Percentiles rank a stretch among this genome's conserved stretches.
Conservation (phyloP, 352 stramenopile genomes). For the Phytophthora hibernalis region DNA sequence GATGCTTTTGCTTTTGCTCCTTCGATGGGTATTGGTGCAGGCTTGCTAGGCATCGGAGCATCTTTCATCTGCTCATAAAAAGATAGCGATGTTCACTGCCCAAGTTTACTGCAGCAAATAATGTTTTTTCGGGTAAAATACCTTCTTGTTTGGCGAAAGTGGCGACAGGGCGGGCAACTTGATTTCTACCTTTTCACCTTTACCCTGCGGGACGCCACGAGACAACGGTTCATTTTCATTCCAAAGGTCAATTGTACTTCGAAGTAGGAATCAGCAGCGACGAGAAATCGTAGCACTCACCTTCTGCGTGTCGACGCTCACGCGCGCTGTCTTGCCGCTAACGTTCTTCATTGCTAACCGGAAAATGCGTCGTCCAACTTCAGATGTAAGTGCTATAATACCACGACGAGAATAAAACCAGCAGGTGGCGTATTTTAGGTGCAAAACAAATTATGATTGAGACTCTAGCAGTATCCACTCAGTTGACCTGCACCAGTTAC, state of each 20-base stretch:
- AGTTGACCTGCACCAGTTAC: neutral
- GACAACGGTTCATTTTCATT: neutral
- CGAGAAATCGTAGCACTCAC: neutral
- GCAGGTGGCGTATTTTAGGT: conserved; percentile 13
- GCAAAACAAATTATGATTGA: conserved; percentile 30
- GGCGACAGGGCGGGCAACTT: conserved; percentile 52
- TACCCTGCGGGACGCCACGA: conserved; percentile 8
- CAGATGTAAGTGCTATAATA: conserved; percentile 6
- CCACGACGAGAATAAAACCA: conserved; percentile 28
- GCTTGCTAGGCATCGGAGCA: conserved; percentile 23
- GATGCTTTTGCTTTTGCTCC: conserved; percentile 15
- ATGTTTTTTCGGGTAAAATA: neutral
- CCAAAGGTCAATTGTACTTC: neutral
- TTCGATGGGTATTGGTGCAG: conserved; percentile 1
- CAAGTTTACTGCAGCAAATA: neutral
- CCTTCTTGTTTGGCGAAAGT: conserved; percentile 45
- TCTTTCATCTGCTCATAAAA: conserved; percentile 24
- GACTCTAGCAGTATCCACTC: conserved; percentile 4
- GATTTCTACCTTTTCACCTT: conserved; percentile 45
- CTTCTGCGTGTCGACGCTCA: conserved; percentile 22
- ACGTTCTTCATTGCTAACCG: conserved; percentile 18
- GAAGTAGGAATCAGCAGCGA: neutral
- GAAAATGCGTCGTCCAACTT: conserved; percentile 2
- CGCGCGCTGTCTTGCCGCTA: conserved; percentile 13
- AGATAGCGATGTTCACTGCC: neutral